Conservation (phyloP, 2,329 filamentous ascomycete genomes). For the Claviceps humidiphila region DNA sequence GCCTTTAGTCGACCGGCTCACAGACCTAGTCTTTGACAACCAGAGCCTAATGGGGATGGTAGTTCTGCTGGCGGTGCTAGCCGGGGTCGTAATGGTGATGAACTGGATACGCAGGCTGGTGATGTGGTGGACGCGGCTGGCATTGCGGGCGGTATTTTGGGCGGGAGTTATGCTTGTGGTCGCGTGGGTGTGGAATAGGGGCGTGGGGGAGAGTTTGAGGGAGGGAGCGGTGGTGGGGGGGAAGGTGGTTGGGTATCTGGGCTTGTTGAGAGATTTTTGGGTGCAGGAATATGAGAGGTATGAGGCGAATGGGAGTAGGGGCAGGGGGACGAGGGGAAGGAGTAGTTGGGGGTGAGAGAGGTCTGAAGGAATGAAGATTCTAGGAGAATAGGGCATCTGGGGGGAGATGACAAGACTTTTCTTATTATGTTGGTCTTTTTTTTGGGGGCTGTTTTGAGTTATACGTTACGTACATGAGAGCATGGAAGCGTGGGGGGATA, state of each 20-base stretch:
- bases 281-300: constrained; percentile 38
- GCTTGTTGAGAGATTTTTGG: constrained; percentile 41
- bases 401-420: too few relatives aligned
- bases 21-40: constrained; percentile 21
- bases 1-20: constrained; percentile 27
- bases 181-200: constrained; percentile 49
- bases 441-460: too few relatives aligned
- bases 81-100: constrained; percentile 52
- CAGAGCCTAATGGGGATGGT: constrained; percentile 20
- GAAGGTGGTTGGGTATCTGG: constrained; percentile 32
- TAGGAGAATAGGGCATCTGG: too few relatives aligned
- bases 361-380: too few relatives aligned
- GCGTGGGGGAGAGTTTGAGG: constrained; percentile 48
- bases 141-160: constrained; percentile 52
- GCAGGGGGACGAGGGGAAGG: neutral
- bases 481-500: too few relatives aligned
- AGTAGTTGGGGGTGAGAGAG: neutral
- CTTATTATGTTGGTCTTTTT: too few relatives aligned
- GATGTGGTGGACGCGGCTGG: constrained; percentile 63
- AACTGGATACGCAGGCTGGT: constrained; percentile 59
- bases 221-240: constrained; percentile 37
- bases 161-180: constrained; percentile 39
- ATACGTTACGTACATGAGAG: too few relatives aligned
- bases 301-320: constrained; percentile 6
- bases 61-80: constrained; percentile 21